Conservation (phyloP, 2,329 filamentous ascomycete genomes). For the Curvularia spicifera region DNA sequence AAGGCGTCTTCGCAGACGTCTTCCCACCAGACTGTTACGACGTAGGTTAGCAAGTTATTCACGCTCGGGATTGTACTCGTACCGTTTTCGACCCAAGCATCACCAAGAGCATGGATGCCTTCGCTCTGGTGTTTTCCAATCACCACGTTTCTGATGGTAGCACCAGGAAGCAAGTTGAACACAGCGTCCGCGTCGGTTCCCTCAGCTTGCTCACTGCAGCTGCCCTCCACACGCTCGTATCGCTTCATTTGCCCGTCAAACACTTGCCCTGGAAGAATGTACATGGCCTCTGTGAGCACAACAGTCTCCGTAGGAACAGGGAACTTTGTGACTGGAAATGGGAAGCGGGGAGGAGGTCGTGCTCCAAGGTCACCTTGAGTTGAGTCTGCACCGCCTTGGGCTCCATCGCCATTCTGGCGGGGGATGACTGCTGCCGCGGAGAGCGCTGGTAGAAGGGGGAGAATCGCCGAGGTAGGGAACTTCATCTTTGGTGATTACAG, state of each 20-base stretch:
- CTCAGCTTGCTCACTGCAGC: conserved; percentile 35
- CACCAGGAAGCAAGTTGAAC: conserved; percentile 31
- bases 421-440: conserved; percentile 28
- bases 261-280: conserved; percentile 32
- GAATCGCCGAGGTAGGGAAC: conserved; percentile 25
- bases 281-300: conserved; percentile 34
- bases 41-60: conserved; percentile 4
- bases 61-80: fast-evolving
- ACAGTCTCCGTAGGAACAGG: conserved; percentile 34
- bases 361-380: conserved; percentile 33
- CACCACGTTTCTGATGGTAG: conserved; percentile 32
- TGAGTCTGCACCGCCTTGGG: conserved; percentile 28
- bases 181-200: conserved; percentile 36
- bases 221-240: conserved; percentile 33
- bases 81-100: conserved; percentile 40
- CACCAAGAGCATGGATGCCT: conserved; percentile 34
- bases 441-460: conserved; percentile 32
- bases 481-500: conserved; percentile 21
- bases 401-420: conserved; percentile 32
- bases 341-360: conserved; percentile 30
- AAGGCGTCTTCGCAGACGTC: conserved; percentile 37
- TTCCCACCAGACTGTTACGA: conserved; percentile 33
- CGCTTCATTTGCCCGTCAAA: conserved; percentile 39
- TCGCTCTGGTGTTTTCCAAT: conserved; percentile 38
- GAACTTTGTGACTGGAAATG: conserved; percentile 31